Evolutionary conservation across 176 grass and related monocot species (phyloP), one percentile per base, ranked within the genome.

Genomic region (Lolium rigidum): DNA sequence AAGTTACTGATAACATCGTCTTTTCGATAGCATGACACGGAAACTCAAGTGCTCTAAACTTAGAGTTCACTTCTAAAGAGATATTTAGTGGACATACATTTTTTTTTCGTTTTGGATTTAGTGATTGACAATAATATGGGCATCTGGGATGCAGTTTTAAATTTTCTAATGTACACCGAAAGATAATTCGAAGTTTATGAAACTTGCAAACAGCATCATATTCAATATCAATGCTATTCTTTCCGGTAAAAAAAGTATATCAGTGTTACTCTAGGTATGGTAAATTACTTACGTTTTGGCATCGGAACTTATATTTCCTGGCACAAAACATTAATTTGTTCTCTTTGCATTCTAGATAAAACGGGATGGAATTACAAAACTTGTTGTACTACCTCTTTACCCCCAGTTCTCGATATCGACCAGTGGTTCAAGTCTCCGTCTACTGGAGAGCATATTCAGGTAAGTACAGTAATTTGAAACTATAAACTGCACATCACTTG

Each of bases 391-490:
- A 67, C 97, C 97, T 86, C 97, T 99, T 44, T 99, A 99, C 74
- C 97, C 97, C 11, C 97, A 99, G 89, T 99, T 99, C 83, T 99
- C 97, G 85, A 99, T 99, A 87, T 99, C 97, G 79, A 99, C 97
- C 81, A 99, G 97, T 80, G 97, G 97, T 71, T 99, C 97, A 49
- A 99, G 97, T 89, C 88, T 99, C 49, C 97, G 97, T 87, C 89
- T 99, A 83, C 75, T 99, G 70, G 97, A 99, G 86, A 86, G 94
- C 86, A 99, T 99, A 92, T 99, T 96, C 89, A 96, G 97, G 97
- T 96, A 74, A 44, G 38, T 51, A 24, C 10, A n/a, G 54, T 64
- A 89, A 47, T 79, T 68, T 84, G 22, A 14, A 78, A 77, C 69
- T 11, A 37, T 57, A 70, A 38, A 59, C 62, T 24, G 11, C 3